A percentile compares a stretch with the other conserved stretches of the same genome.
Evolutionary conservation across 1,139 yeast species (phyloP).

Genomic region (Suhomyces guaymorum): DNA sequence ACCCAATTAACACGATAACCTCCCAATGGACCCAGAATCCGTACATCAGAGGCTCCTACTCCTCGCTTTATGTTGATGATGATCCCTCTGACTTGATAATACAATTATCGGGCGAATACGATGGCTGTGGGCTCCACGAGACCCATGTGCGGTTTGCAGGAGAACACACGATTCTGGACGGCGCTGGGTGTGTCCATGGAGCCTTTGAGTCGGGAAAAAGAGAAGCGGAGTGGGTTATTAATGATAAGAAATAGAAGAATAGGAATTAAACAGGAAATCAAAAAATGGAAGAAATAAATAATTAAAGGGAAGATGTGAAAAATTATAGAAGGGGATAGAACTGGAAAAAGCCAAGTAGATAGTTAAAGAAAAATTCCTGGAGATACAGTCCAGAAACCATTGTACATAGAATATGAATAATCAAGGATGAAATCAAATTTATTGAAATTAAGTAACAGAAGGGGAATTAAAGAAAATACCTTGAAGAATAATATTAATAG

Average conservation of each 20-base stretch:
- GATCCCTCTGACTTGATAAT: slow-evolving; percentile 64
- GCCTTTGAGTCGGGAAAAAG: slow-evolving; percentile 72
- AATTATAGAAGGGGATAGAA: too few relatives aligned
- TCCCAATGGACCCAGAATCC: slow-evolving; percentile 74
- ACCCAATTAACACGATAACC: slow-evolving; percentile 54
- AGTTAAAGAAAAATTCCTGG: too few relatives aligned
- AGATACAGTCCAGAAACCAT: too few relatives aligned
- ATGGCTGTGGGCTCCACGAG: slow-evolving; percentile 51
- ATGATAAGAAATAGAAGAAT: too few relatives aligned
- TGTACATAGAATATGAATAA: too few relatives aligned
- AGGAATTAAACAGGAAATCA: too few relatives aligned
- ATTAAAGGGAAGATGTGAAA: too few relatives aligned
- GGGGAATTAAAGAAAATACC: too few relatives aligned
- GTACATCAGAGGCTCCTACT: slow-evolving; percentile 71
- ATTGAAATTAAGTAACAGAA: too few relatives aligned
- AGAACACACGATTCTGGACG: slow-evolving; percentile 75
- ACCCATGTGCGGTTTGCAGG: slow-evolving; percentile 72
- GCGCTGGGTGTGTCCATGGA: slow-evolving; percentile 85
- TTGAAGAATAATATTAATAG: too few relatives aligned
- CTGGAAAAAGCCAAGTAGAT: too few relatives aligned
- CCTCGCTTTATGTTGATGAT: slow-evolving; percentile 67
- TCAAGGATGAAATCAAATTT: too few relatives aligned
- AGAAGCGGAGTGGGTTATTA: slow-evolving; percentile 60
- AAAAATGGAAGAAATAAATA: background rate
- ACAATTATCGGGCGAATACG: slow-evolving; percentile 46